Evolutionary conservation across 108 stramenopile species (phyloP).

Genomic region (Cyclotella atomus): DNA sequence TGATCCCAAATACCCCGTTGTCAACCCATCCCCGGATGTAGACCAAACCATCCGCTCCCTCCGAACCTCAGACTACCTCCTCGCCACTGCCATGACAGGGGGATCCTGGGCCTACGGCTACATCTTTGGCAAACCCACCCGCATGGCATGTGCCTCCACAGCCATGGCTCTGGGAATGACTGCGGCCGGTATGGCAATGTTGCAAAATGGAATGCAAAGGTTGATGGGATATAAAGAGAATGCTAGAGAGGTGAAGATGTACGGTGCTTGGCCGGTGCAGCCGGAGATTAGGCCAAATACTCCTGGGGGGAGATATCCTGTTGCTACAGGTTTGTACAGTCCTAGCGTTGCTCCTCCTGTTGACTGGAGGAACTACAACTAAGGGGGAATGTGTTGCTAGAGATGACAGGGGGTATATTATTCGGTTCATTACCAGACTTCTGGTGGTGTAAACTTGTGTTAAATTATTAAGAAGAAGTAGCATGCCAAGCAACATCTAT

Average conservation of each 20-base stretch:
- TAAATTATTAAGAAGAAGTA: too few species aligned
- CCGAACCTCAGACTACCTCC: constrained; percentile 63
- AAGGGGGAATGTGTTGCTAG: too few species aligned
- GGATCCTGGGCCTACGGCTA: constrained; percentile 82
- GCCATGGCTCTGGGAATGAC: constrained; percentile 81
- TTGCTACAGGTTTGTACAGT: constrained; percentile 39
- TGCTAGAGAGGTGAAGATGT: constrained; percentile 72
- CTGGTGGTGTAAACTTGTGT: too few species aligned
- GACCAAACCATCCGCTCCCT: constrained; percentile 79
- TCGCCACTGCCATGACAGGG: constrained; percentile 52
- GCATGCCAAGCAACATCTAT: too few species aligned
- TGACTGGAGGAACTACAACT: constrained; percentile 50
- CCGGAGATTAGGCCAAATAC: constrained; percentile 31
- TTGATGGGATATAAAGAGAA: constrained; percentile 80
- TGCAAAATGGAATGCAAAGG: constrained; percentile 74
- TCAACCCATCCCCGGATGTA: constrained; percentile 77
- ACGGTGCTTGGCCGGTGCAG: constrained; percentile 55
- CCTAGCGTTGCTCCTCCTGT: constrained; percentile 37
- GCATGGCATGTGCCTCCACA: constrained; percentile 72
- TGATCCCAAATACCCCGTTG: constrained; percentile 79
- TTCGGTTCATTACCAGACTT: too few species aligned
- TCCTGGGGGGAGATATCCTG: constrained; percentile 34
- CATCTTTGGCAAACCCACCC: constrained; percentile 79
- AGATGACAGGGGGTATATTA: too few species aligned
- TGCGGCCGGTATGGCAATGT: constrained; percentile 67